Evolutionary conservation across 1,139 yeast genomes (phyloP).

Genomic region (Geotrichum phurueaensis): DNA sequence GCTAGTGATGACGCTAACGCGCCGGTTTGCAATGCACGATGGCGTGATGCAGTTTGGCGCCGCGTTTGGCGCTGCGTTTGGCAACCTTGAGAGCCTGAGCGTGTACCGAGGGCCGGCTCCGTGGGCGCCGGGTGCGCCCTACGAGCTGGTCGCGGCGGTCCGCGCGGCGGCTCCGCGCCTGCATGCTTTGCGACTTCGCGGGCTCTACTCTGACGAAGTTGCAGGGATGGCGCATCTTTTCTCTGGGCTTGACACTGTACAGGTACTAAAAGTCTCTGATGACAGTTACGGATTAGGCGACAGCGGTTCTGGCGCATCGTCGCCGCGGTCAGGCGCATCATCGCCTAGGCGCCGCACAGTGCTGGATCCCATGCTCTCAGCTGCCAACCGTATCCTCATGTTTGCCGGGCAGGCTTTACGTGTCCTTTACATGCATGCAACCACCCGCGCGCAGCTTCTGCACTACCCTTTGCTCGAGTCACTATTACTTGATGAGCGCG

Average conservation of each 20-base stretch:
- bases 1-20: conserved; percentile 6
- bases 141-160: conserved; percentile 1
- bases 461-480: conserved; percentile 11
- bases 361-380: conserved; percentile 1
- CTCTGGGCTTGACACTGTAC: background rate
- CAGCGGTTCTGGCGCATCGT: background rate
- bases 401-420: background rate
- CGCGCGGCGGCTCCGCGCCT: background rate
- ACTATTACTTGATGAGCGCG: background rate
- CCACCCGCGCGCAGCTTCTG: conserved; percentile 4
- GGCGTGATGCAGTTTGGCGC: background rate
- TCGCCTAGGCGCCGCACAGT: background rate
- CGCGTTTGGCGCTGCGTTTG: background rate
- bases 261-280: conserved; percentile 4
- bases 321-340: background rate
- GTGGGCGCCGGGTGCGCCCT: conserved; percentile 9
- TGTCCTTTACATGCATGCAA: conserved; percentile 8
- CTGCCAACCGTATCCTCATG: conserved; percentile 9
- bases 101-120: conserved; percentile 12
- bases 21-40: background rate
- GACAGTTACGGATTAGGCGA: conserved; percentile 10
- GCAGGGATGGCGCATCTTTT: conserved; percentile 4
- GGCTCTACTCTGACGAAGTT: conserved; percentile 7
- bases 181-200: background rate
- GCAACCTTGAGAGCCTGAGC: background rate